Conservation (phyloP, 805 yeast genomes). For the Suhomyces xylopsoci region DNA sequence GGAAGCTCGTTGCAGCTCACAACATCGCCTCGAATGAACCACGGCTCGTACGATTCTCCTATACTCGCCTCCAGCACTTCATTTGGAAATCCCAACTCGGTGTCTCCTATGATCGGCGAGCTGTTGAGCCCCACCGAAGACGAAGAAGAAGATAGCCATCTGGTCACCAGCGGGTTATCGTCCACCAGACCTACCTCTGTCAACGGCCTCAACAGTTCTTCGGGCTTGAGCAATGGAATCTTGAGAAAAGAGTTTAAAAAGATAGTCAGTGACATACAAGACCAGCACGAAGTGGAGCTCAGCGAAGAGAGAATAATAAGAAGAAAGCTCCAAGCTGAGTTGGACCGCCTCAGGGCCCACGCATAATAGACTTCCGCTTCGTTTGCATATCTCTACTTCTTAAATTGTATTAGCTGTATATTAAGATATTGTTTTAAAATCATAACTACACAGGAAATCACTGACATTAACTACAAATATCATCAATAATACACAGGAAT, state of each 20-base stretch:
- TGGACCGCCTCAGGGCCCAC: conserved; percentile 8
- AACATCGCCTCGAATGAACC: conserved; percentile 5
- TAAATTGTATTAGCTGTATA: neutral
- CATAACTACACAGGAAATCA: too few species aligned
- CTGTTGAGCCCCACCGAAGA: conserved; percentile 9
- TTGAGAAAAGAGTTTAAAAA: conserved; percentile 68
- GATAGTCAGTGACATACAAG: conserved; percentile 58
- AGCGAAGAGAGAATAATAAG: conserved; percentile 53
- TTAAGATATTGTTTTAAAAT: neutral
- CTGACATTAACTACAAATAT: too few species aligned
- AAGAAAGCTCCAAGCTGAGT: conserved; percentile 25
- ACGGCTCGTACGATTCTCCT: conserved; percentile 6
- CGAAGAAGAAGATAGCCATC: conserved; percentile 18
- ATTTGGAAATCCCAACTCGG: neutral
- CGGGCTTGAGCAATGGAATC: conserved; percentile 49
- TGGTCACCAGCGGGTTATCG: conserved; percentile 11
- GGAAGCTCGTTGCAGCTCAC: neutral
- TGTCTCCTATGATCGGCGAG: conserved; percentile 13
- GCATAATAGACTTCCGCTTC: neutral
- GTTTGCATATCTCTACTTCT: neutral
- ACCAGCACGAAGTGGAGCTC: conserved; percentile 57
- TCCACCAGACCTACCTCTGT: conserved; percentile 15
- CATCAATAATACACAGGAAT: too few species aligned
- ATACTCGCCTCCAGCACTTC: conserved; percentile 6
- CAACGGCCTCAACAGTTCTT: conserved; percentile 14